Percentiles rank a stretch among this genome's conserved stretches.
Conservation (phyloP, 768 basidiomycete genomes). For the Lentinula edodes region DNA sequence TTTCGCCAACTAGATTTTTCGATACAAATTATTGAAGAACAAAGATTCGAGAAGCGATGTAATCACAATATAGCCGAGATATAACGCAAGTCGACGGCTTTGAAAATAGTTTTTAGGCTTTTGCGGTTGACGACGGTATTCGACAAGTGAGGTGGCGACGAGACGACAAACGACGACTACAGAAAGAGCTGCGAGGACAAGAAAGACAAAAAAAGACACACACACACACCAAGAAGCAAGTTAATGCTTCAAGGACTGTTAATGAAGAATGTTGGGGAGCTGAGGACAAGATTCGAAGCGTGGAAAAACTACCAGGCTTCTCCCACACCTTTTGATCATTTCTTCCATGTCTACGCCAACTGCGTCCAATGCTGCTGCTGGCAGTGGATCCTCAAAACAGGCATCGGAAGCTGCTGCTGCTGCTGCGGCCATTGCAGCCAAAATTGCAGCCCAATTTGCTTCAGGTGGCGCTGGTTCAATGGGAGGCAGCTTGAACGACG, state of each 20-base stretch:
- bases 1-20: slow-evolving; percentile 24
- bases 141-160: slow-evolving; percentile 6
- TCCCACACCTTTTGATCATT: background rate
- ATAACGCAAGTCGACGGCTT: slow-evolving; percentile 9
- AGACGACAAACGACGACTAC: slow-evolving; percentile 11
- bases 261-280: no score
- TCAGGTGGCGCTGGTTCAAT: slow-evolving; percentile 32
- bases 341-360: background rate
- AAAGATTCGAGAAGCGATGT: no score
- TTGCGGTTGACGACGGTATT: no score
- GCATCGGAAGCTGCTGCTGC: slow-evolving; percentile 71
- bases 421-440: slow-evolving; percentile 86
- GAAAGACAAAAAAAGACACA: slow-evolving; percentile 25
- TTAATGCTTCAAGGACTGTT: slow-evolving; percentile 9
- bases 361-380: slow-evolving; percentile 13
- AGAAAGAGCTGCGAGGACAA: slow-evolving; percentile 2
- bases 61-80: slow-evolving; percentile 10
- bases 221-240: slow-evolving; percentile 14
- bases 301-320: background rate
- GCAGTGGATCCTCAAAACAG: slow-evolving; percentile 50
- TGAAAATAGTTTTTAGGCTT: no score
- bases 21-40: background rate
- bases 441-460: slow-evolving; percentile 86
- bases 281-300: no score
- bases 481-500: slow-evolving; percentile 63